A percentile compares a stretch with the other conserved stretches of the same genome.
These are phyloP conservation scores for Chlamydomonas eustigma DNA, from an alignment of 139 green algal genomes.

Conservation along the genomic window DNA sequence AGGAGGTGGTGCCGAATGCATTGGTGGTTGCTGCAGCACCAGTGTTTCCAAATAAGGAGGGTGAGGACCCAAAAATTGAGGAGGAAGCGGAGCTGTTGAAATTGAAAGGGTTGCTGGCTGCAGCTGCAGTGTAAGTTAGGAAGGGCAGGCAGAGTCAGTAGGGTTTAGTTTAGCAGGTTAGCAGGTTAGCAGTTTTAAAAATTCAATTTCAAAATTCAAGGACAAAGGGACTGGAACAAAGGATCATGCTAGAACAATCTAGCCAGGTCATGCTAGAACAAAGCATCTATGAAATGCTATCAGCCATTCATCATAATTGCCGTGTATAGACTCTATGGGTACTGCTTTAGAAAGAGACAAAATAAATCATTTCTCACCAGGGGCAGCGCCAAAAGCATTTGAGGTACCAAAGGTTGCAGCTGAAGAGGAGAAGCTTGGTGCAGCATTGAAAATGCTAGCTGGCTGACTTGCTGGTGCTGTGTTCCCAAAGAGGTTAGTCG, in stretches of 20 bases:
- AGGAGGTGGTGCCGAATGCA: background rate
- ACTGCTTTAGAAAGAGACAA: too few relatives aligned
- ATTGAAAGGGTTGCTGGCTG: background rate
- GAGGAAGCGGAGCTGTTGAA: background rate
- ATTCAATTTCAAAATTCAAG: background rate
- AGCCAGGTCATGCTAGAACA: too few relatives aligned
- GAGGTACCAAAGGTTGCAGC: background rate
- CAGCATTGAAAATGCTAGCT: background rate
- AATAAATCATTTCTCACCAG: too few relatives aligned
- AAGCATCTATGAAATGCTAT: too few relatives aligned
- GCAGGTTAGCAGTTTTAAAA: background rate
- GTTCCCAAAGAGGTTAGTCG: background rate
- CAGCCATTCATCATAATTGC: too few relatives aligned
- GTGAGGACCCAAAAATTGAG: background rate
- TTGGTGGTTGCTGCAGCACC: background rate
- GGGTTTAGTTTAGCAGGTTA: background rate
- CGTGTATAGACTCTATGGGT: too few relatives aligned
- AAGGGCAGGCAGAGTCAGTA: background rate
- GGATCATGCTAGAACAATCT: too few relatives aligned
- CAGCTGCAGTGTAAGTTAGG: background rate
- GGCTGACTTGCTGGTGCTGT: conserved; percentile 6
- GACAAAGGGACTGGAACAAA: too few relatives aligned
- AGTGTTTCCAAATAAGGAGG: background rate
- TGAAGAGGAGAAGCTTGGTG: background rate
- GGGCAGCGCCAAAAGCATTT: background rate